Percentiles rank a stretch among this genome's conserved stretches.
Conservation (phyloP, 2,329 filamentous ascomycete species). For the Aspergillus tamarii region DNA sequence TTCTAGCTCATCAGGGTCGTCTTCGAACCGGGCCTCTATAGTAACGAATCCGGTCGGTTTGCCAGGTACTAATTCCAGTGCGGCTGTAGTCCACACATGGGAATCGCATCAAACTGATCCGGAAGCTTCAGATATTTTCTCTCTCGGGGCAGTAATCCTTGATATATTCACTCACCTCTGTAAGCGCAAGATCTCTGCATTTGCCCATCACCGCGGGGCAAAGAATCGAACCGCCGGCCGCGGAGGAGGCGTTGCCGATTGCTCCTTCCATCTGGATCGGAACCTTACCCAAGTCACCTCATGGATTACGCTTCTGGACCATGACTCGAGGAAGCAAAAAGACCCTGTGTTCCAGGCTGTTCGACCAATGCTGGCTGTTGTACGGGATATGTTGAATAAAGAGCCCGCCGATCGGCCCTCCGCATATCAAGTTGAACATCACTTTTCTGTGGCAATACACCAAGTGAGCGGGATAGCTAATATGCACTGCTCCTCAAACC, state of each 20-base stretch:
- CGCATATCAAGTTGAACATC: slow-evolving; percentile 34
- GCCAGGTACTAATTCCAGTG: slow-evolving; percentile 36
- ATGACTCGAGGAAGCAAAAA: slow-evolving; percentile 50
- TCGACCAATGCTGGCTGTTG: slow-evolving; percentile 40
- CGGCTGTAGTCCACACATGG: slow-evolving; percentile 40
- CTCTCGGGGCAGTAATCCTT: slow-evolving; percentile 60
- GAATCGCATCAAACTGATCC: slow-evolving; percentile 42
- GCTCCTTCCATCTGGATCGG: slow-evolving; percentile 57
- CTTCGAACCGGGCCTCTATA: slow-evolving; percentile 20
- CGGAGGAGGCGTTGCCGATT: slow-evolving; percentile 55
- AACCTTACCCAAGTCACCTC: slow-evolving; percentile 59
- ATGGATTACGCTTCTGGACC: slow-evolving; percentile 58
- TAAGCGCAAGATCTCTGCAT: slow-evolving; percentile 59
- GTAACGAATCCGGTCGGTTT: slow-evolving; percentile 26
- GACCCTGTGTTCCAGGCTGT: slow-evolving; percentile 43
- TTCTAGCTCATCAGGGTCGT: slow-evolving; percentile 30
- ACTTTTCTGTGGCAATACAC: slow-evolving; percentile 18
- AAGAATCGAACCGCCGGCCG: slow-evolving; percentile 54
- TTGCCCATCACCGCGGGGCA: slow-evolving; percentile 57
- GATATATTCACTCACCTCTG: slow-evolving; percentile 64
- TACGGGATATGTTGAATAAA: slow-evolving; percentile 42
- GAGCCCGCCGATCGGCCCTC: slow-evolving; percentile 36
- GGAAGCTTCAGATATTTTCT: slow-evolving; percentile 58
- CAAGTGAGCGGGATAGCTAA: slow-evolving; percentile 12
- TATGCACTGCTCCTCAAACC: slow-evolving; percentile 22